Percentiles rank a stretch among this genome's conserved stretches.
Conservation (phyloP, 1,139 yeast genomes). For the Candida labiduridarum region DNA sequence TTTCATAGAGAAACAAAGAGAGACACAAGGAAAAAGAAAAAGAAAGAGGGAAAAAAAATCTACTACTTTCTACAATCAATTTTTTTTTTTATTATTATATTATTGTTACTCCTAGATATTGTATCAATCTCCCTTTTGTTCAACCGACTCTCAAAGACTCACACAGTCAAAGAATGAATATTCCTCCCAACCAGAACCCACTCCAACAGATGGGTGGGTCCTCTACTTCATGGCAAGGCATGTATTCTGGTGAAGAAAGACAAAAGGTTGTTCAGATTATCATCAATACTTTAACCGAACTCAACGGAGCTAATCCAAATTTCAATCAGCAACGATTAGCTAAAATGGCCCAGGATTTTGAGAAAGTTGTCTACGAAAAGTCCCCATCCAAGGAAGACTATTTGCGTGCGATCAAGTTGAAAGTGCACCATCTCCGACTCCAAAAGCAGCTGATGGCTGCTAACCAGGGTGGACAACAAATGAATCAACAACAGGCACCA, state of each 20-base stretch:
- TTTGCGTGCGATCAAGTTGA: conserved; percentile 39
- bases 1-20: not conserved
- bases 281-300: conserved; percentile 41
- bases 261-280: conserved; percentile 46
- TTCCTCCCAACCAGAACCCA: conserved; percentile 7
- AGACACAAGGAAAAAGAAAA: not conserved
- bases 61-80: not conserved
- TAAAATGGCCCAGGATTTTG: conserved; percentile 48
- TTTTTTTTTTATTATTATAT: conserved; percentile 2
- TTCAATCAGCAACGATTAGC: conserved; percentile 43
- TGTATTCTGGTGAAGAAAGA: conserved; percentile 42
- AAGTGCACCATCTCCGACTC: conserved; percentile 39
- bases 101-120: not conserved
- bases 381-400: conserved; percentile 45
- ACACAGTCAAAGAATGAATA: conserved; percentile 7
- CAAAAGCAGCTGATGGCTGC: conserved; percentile 13
- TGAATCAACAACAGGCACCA: conserved; percentile 4
- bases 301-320: conserved; percentile 35
- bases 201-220: conserved; percentile 8
- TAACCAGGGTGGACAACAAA: conserved; percentile 8
- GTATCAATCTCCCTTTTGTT: not conserved
- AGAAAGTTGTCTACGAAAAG: conserved; percentile 44
- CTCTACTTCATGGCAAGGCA: conserved; percentile 37
- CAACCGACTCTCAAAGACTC: not conserved
- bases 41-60: not conserved